Evolutionary conservation across 2,329 filamentous ascomycete genomes (phyloP).

Genomic region (Fusarium oligoseptatum): DNA sequence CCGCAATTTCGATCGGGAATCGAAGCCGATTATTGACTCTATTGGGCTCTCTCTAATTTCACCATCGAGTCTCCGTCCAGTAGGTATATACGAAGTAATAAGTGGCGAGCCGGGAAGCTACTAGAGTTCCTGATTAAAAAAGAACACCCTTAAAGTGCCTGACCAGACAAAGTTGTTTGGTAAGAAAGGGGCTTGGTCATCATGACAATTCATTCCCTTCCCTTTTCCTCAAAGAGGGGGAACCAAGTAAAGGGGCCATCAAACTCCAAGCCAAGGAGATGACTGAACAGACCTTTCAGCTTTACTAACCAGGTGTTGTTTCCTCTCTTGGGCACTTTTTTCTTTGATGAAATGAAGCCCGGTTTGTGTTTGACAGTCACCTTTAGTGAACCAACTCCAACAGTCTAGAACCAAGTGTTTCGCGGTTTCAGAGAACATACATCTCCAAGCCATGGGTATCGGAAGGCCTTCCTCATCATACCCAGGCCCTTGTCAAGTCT

Average conservation of each 20-base stretch:
- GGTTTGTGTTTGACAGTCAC: background rate
- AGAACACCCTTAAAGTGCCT: too few species aligned
- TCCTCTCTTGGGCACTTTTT: too few species aligned
- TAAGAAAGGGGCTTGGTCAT: background rate
- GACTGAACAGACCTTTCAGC: background rate
- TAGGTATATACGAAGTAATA: background rate
- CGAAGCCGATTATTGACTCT: background rate
- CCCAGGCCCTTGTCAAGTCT: background rate
- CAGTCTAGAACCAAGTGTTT: background rate
- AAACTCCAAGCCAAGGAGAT: background rate
- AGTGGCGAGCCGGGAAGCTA: background rate
- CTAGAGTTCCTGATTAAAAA: background rate
- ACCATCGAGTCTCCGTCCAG: background rate
- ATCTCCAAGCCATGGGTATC: background rate
- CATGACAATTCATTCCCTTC: background rate
- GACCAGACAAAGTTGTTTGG: background rate
- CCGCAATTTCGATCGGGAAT: background rate
- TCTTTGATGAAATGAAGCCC: background rate
- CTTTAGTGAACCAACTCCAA: background rate
- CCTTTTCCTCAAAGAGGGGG: background rate
- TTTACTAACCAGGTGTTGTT: background rate
- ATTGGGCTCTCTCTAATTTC: background rate
- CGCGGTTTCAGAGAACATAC: background rate
- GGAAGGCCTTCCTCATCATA: background rate
- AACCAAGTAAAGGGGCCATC: background rate